Conservation (phyloP, 2,329 filamentous ascomycete genomes). For the Colletotrichum navitas region DNA sequence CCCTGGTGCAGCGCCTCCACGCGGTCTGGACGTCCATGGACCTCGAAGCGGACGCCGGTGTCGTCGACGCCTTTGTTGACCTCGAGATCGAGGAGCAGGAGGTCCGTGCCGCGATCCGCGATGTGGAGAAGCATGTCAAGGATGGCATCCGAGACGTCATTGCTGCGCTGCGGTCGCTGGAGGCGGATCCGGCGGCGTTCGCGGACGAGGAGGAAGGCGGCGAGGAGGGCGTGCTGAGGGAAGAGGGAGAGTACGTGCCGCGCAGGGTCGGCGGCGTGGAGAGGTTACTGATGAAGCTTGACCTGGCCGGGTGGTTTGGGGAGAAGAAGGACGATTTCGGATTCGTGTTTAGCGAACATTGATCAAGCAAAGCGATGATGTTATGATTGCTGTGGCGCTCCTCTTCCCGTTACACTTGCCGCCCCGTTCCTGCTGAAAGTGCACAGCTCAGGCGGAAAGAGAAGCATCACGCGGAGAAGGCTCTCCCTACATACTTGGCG, state of each 20-base stretch:
- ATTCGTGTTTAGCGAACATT: slow-evolving; percentile 32
- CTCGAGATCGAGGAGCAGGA: slow-evolving; percentile 79
- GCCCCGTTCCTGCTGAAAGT: not conserved
- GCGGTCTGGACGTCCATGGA: slow-evolving; percentile 82
- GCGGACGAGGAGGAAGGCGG: slow-evolving; percentile 56
- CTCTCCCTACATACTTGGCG: not conserved
- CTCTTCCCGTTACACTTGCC: not conserved
- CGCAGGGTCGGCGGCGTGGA: slow-evolving; percentile 84
- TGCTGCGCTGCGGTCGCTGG: slow-evolving; percentile 61
- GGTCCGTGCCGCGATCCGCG: slow-evolving; percentile 73
- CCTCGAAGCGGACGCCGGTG: slow-evolving; percentile 84
- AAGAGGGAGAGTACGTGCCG: slow-evolving; percentile 73
- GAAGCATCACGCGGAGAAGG: not conserved
- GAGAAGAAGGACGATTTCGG: slow-evolving; percentile 45
- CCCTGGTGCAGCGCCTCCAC: slow-evolving; percentile 81
- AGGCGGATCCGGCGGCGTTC: slow-evolving; percentile 59
- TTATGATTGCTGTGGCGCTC: not conserved
- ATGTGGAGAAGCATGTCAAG: slow-evolving; percentile 75
- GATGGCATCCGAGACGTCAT: slow-evolving; percentile 77
- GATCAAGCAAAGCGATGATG: slow-evolving; percentile 7
- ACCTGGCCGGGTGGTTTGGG: slow-evolving; percentile 73
- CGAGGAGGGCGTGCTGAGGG: slow-evolving; percentile 49
- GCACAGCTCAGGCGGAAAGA: not conserved
- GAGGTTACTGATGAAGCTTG: slow-evolving; percentile 90
- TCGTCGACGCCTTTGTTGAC: slow-evolving; percentile 80